Evolutionary conservation across 2,329 filamentous ascomycete species (phyloP), one percentile per base, ranked within the genome.

Genomic region (Ophiostoma sp.): DNA sequence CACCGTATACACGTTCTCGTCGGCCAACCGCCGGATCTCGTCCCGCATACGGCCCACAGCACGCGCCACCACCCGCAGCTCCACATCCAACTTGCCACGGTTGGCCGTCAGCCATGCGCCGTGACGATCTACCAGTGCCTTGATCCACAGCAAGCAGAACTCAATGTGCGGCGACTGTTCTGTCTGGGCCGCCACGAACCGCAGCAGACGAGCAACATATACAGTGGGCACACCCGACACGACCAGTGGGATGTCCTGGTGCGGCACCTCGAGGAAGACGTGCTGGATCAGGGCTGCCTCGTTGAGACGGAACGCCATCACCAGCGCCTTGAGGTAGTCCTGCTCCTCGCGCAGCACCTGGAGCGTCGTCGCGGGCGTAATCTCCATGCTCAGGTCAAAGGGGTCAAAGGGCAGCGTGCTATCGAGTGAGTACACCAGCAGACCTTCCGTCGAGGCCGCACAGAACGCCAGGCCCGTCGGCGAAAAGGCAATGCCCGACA

Each of bases 301-400:
- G 83, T 97, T 98, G 74, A 99, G 90, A 6, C 97, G 92, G 87
- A 99, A 99, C 1, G 95, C 92, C 96, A 99, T 99, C 76, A 98
- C 91, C 6, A 99, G 85, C 0, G 96, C 95, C 83, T 96, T 97
- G 76, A 98, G 88, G 81, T 93, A 97, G 79, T 97, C 93, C 75
- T 88, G 88, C 72, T 94, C 90, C 57, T 82, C 84, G 73, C 91
- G 86, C 42, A 92, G 84, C 11, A 91, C 88, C 3, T 87, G 83
- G 0, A 98, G 86, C 0, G 94, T 96, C 2, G 92, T 94, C 1
- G 93, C 91, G 0, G 95, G 95, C 4, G 96, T 99, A 77, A 99
- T 93, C 76, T 93, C 93, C 79, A 98, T 92, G 81, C 97, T 95
- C 19, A 99, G 90, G 80, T 99, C 96, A 79, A 98, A 97, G 0